Evolutionary conservation across 371 early-diverging fungal genomes (phyloP), one percentile per base, ranked within the genome.

Genomic region (Gilbertella persicaria): DNA sequence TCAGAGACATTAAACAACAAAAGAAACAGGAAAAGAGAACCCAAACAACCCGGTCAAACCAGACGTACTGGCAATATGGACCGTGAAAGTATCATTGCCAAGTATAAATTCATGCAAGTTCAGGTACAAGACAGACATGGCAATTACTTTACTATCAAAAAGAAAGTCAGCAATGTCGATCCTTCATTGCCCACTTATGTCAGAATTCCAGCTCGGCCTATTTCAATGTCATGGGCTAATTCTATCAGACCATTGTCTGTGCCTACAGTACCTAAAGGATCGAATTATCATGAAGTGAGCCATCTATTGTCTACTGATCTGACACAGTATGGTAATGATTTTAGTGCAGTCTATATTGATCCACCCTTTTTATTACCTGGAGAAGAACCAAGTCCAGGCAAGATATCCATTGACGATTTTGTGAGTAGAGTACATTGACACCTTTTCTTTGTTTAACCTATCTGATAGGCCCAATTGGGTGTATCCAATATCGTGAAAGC

Each of bases 271-370:
- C 45, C 45, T 5, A 29, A 30, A 35, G 38, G 45, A 43, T 54
- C 28, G 37, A 70, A 73, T 36, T 71, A 71, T 41, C 57, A 65
- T 44, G 67, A 75, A 55, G 66, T 67, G 2, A 48, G 61, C 14
- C 67, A 67, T 17, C 64, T 73, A 3, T 19, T 65, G n/a, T 58
- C 64, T n/a, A 58, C 75, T 49, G 86, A 75, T 68, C 71, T 78
- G 58, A 73, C 55, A 62, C 66, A 60, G 33, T 79, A 88, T 43
- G 92, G 88, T 12, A 78, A 71, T 19, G 64, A 83, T 20, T 91
- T 86, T 67, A 92, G 87, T 47, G 91, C 86, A 9, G 75, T 94
- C 9, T 92, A 92, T 57, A 92, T 94, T 91, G 94, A 96, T 58
- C 96, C 96, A 21, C 96, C 94, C 24, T 67, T 94, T 13, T 61